A percentile compares a stretch with the other conserved stretches of the same genome.
phyloP scores from a whole-genome alignment of 2,329 filamentous ascomycete genomes.

The Aspergillus aculeatus region DNA sequence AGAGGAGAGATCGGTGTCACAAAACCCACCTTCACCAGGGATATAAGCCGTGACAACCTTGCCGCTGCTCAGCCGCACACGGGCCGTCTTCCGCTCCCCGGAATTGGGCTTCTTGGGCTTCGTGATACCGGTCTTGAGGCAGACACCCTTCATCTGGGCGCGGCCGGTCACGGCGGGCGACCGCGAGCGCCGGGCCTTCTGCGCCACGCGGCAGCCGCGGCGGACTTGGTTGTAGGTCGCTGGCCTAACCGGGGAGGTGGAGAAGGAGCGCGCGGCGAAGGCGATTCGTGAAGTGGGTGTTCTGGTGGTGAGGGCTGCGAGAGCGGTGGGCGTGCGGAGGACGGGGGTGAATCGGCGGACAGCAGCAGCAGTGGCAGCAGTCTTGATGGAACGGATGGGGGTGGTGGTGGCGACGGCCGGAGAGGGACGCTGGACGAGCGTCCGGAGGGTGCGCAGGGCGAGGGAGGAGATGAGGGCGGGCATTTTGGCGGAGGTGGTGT shows the following conservation, averaged over 20 bases:
- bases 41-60: constrained; percentile 91
- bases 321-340: constrained; percentile 29
- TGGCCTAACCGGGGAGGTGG: constrained; percentile 55
- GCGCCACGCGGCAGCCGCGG: constrained; percentile 72
- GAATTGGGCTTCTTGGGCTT: constrained; percentile 99
- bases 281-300: not conserved
- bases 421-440: constrained; percentile 32
- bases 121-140: constrained; percentile 86
- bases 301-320: constrained; percentile 19
- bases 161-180: constrained; percentile 78
- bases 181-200: constrained; percentile 78
- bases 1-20: not conserved
- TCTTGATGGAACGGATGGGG: constrained; percentile 28
- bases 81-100: constrained; percentile 91
- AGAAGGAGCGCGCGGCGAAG: constrained; percentile 49
- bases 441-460: constrained; percentile 36
- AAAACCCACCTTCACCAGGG: constrained; percentile 72
- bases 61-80: constrained; percentile 83
- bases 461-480: constrained; percentile 36
- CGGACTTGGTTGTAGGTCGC: constrained; percentile 74
- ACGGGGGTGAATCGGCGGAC: constrained; percentile 28
- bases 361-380: constrained; percentile 22
- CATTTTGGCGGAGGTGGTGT: constrained; percentile 22
- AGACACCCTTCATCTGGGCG: constrained; percentile 91
- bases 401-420: constrained; percentile 18